Evolutionary conservation across 176 grass and related monocot genomes (phyloP).

Genomic region (Pontederia paniculata): DNA sequence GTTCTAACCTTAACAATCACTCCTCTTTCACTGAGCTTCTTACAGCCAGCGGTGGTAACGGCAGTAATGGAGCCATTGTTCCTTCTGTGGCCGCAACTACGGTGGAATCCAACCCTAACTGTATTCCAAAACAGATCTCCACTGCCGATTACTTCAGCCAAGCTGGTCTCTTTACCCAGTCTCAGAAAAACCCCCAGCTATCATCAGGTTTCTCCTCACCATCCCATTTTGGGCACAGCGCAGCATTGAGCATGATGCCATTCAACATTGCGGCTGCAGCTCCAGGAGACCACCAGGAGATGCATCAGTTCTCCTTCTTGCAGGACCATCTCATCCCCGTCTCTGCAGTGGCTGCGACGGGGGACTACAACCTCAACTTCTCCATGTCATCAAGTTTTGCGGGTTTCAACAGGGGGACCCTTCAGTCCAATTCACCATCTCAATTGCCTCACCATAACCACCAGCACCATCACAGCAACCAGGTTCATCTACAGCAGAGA

Average conservation of each 20-base stretch:
- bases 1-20: not conserved
- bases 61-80: conserved; percentile 17
- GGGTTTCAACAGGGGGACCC: conserved; percentile 99
- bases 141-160: conserved; percentile 28
- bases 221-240: conserved; percentile 29
- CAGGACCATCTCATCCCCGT: conserved; percentile 52
- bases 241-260: conserved; percentile 24
- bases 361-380: conserved; percentile 68
- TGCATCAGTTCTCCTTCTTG: conserved; percentile 49
- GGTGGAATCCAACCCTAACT: not conserved
- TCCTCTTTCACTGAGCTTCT: conserved; percentile 75
- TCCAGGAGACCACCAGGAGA: conserved; percentile 30
- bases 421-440: conserved; percentile 96
- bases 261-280: conserved; percentile 28
- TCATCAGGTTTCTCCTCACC: conserved; percentile 29
- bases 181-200: conserved; percentile 12
- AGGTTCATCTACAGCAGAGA: too few relatives aligned
- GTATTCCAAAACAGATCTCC: conserved; percentile 14
- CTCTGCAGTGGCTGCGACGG: conserved; percentile 26
- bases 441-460: conserved; percentile 23
- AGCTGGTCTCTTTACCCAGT: conserved; percentile 6
- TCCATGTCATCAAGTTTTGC: conserved; percentile 63
- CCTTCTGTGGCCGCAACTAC: not conserved
- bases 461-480: conserved; percentile 35
- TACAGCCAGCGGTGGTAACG: too few relatives aligned